Evolutionary conservation across 768 basidiomycete genomes (phyloP).

Genomic region (Podaxis sp.): DNA sequence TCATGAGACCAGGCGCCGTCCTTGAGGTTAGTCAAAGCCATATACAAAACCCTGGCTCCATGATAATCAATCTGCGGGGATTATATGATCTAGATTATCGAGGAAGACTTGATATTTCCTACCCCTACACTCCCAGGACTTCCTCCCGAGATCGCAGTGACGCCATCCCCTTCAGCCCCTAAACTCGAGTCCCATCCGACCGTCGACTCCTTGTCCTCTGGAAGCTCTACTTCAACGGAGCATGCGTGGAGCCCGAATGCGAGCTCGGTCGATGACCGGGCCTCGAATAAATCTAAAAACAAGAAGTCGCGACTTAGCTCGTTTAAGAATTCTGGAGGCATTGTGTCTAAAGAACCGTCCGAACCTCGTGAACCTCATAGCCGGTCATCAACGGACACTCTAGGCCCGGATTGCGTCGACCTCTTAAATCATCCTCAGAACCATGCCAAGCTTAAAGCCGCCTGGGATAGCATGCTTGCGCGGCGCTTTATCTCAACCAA

Average conservation of each 20-base stretch:
- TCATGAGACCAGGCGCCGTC: conserved; percentile 59
- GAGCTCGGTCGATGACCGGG: conserved; percentile 1
- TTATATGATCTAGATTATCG: conserved; percentile 50
- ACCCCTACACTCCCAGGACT: conserved; percentile 28
- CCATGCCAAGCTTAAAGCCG: conserved; percentile 56
- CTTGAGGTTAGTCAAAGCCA: conserved; percentile 50
- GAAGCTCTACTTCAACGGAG: conserved; percentile 16
- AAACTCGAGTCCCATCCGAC: conserved; percentile 7
- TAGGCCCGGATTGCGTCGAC: not conserved
- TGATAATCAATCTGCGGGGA: conserved; percentile 1
- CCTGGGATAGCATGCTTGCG: conserved; percentile 69
- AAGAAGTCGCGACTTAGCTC: conserved; percentile 13
- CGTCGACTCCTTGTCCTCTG: not conserved
- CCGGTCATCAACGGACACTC: not conserved
- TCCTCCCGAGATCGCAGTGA: conserved; percentile 18
- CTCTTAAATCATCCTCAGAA: conserved; percentile 47
- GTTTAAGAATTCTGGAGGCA: not conserved
- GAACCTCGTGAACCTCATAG: not conserved
- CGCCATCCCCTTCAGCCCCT: conserved; percentile 17
- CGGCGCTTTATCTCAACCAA: conserved; percentile 53
- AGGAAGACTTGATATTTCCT: conserved; percentile 75
- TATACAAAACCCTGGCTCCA: not conserved
- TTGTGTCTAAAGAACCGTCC: not conserved
- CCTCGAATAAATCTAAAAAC: conserved; percentile 19
- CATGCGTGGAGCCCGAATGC: conserved; percentile 15